A percentile compares a stretch with the other conserved stretches of the same genome.
These are phyloP conservation scores for Yamadazyma taylorii DNA, from an alignment of 1,139 yeast species.

Conservation along the genomic window DNA sequence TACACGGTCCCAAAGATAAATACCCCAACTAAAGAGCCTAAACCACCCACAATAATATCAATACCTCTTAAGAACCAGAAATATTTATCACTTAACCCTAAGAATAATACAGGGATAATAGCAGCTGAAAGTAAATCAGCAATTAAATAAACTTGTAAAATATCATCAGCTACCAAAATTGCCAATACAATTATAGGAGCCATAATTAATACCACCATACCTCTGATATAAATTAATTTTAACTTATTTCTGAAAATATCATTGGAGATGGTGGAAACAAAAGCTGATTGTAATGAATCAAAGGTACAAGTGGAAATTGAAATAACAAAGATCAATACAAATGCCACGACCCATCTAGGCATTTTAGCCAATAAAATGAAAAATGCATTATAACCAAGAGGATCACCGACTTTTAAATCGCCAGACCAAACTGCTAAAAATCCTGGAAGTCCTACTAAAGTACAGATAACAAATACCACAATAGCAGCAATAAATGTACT, in stretches of 20 bases:
- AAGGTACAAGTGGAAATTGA: conserved; percentile 83
- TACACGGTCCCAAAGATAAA: conserved; percentile 83
- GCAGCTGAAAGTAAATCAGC: conserved; percentile 89
- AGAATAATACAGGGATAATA: conserved; percentile 79
- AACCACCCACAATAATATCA: conserved; percentile 81
- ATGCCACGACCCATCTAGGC: conserved; percentile 89
- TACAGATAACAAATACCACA: conserved; percentile 60
- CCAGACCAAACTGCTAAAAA: conserved; percentile 92
- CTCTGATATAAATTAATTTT: conserved; percentile 64
- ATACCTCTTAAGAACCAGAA: conserved; percentile 75
- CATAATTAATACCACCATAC: conserved; percentile 72
- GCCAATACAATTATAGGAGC: conserved; percentile 87
- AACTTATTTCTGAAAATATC: conserved; percentile 84
- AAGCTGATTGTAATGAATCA: conserved; percentile 86
- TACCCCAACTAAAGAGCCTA: conserved; percentile 78
- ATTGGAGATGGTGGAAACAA: conserved; percentile 85
- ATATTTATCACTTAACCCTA: conserved; percentile 64
- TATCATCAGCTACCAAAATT: conserved; percentile 73
- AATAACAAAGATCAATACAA: conserved; percentile 72
- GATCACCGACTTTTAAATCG: conserved; percentile 58
- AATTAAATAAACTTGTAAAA: conserved; percentile 82
- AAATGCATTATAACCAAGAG: conserved; percentile 63
- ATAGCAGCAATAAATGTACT: conserved; percentile 77
- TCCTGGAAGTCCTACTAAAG: conserved; percentile 81
- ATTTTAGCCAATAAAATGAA: conserved; percentile 66